These are phyloP conservation scores for Fraxinus sp. DNA, from an alignment of 305 asterid species.

Conservation along the genomic window DNA sequence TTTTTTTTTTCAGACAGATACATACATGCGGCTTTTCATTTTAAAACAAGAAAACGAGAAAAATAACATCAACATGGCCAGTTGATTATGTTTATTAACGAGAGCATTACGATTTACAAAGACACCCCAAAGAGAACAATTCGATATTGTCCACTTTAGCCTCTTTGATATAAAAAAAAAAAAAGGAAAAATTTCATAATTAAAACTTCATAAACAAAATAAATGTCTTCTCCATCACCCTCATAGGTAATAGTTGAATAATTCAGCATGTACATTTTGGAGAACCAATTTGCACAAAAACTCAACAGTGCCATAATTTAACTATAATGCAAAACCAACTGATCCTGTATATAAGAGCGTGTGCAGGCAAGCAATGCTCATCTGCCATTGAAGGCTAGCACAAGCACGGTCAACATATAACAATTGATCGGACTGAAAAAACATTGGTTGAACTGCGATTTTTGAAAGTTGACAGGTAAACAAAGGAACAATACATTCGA, in stretches of 20 bases:
- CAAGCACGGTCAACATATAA: not conserved
- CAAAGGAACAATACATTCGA: not conserved
- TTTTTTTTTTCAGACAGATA: not conserved
- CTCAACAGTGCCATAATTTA: not conserved
- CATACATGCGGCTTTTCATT: not conserved
- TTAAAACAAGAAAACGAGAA: not conserved
- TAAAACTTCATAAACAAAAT: not conserved
- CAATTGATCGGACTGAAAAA: not conserved
- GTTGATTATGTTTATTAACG: not conserved
- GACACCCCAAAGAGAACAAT: not conserved
- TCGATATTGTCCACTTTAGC: not conserved
- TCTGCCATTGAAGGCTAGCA: not conserved
- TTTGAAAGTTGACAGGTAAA: not conserved
- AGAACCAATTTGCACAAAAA: not conserved
- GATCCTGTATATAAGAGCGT: not conserved
- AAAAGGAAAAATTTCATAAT: not conserved
- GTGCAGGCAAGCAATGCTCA: not conserved
- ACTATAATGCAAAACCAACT: not conserved
- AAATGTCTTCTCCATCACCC: not conserved
- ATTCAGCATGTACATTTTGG: not conserved
- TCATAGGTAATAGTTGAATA: not conserved
- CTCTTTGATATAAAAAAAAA: not conserved
- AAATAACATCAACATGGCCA: not conserved
- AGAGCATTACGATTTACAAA: not conserved
- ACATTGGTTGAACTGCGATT: not conserved